Evolutionary conservation across 1,284 basidiomycete species (phyloP).

Genomic region (Earliella scabrosa): DNA sequence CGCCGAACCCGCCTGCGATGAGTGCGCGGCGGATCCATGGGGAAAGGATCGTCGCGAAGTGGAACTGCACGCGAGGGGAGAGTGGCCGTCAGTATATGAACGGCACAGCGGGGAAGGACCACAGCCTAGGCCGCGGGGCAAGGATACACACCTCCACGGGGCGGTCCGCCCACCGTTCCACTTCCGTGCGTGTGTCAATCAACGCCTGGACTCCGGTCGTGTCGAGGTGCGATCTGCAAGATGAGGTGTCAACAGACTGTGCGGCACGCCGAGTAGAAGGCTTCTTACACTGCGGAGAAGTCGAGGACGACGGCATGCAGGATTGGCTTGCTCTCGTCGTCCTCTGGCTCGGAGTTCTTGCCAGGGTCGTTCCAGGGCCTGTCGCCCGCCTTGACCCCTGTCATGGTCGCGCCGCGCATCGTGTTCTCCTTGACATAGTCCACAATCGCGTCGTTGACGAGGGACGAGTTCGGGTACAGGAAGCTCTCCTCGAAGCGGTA

Average conservation of each 20-base stretch:
- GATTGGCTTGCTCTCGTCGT: slow-evolving; percentile 62
- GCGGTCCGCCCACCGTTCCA: slow-evolving; percentile 85
- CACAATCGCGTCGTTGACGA: slow-evolving; percentile 78
- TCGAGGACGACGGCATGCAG: slow-evolving; percentile 90
- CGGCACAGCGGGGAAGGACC: background rate
- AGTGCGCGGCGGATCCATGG: slow-evolving; percentile 93
- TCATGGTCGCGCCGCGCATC: slow-evolving; percentile 76
- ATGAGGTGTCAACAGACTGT: background rate
- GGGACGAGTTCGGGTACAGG: slow-evolving; percentile 90
- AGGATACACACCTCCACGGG: slow-evolving; percentile 58
- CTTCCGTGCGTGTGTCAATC: slow-evolving; percentile 83
- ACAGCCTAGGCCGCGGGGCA: background rate
- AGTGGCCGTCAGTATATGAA: background rate
- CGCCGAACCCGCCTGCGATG: slow-evolving; percentile 84
- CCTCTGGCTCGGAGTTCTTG: slow-evolving; percentile 44
- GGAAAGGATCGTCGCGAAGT: slow-evolving; percentile 85
- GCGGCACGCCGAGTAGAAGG: slow-evolving; percentile 2
- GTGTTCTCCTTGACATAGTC: slow-evolving; percentile 82
- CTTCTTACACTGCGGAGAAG: slow-evolving; percentile 79
- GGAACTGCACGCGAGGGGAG: slow-evolving; percentile 51
- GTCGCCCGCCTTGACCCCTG: slow-evolving; percentile 64
- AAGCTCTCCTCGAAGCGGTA: slow-evolving; percentile 94
- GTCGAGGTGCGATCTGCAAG: slow-evolving; percentile 70
- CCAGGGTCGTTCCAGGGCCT: slow-evolving; percentile 95
- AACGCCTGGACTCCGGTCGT: slow-evolving; percentile 91